Evolutionary conservation across 2,329 filamentous ascomycete genomes (phyloP), one percentile per base, ranked within the genome.

Genomic region (Alternaria sp.): DNA sequence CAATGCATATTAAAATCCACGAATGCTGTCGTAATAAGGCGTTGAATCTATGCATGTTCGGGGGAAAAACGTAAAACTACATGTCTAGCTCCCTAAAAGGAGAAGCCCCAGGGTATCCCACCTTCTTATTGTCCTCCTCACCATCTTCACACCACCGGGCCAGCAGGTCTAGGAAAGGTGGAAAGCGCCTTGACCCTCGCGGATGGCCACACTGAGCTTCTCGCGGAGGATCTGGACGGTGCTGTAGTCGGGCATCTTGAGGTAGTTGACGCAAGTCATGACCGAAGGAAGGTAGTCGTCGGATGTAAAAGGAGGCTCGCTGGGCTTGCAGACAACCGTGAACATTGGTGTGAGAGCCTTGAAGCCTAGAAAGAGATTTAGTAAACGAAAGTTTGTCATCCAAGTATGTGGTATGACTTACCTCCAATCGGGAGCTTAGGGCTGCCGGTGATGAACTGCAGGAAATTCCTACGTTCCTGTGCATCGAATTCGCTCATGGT

Each of bases 181-280:
- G 85, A 99, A 99, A 60, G 96, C 95, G 29, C 95, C 95, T 77
- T 99, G 95, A 24, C 95, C 95, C 81, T 99, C 96, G 77, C 88
- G 91, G 75, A 97, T 96, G 26, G 95, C 96, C 65, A 89, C 90
- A 65, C 86, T 88, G 53, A 99, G 83, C 77, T 92, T 91, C 75
- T 90, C 86, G 72, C 85, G 89, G 79, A 99, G 87, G 51, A 90
- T 84, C 2, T 91, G 86, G 62, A 96, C 81, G 67, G 82, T 88
- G 66, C 88, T 94, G 79, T 99, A 99, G 78, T 99, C 92, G 21
- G 95, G 95, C 73, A 99, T 85, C 80, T 99, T 99, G 71, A 99
- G 87, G 77, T 99, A 99, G 79, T 99, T 99, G 79, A 97, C 95
- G 77, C 96, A 99, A 10, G 96, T 99, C 96, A 99, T 99, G 77